Base-by-base conservation (phyloP, 108 stramenopile species). In the Nitzschia sp. region DNA sequence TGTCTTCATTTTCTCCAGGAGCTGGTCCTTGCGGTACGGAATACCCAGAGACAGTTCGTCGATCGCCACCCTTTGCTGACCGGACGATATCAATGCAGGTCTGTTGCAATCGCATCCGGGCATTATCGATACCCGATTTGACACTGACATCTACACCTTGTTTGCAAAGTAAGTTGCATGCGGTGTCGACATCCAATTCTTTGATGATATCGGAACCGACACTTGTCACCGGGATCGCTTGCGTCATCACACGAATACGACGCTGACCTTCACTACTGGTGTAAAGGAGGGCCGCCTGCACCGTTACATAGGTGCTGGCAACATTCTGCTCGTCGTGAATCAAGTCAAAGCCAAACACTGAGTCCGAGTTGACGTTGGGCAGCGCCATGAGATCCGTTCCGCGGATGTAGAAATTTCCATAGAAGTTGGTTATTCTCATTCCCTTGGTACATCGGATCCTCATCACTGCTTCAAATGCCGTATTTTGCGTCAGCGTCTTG, bases 401-500 rank as follows among this genome's bases (percentile, higher is more conserved):
- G 1, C 98, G 88, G 80, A 99, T 93, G 73, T 80, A 95, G 64
- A 96, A 98, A 73, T 98, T 99, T 17, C 98, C 98, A 73, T 96
- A 96, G 76, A 97, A 98, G 68, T 96, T 94, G 58, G 81, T 80
- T 56, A 98, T 92, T 45, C 91, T 80, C 86, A 99, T 87, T 41
- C 98, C 98, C 62, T 94, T 80, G 23, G 96, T 96, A 58, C 93
- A 94, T 28, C 98, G 92, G 56, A 98, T 95, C 16, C 98, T 84
- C 94, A 98, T 95, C 48, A 99, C 98, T 17, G 97, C 89, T 80
- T 99, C 98, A 73, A 97, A 97, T 17, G 90, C 96, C 19, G 96
- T 97, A 28, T 74, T 63, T 32, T 95, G 85, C 19, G 95, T 93
- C 66, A 98, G 74, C 2, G 75, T 76, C 38, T 89, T 83, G 38